Percentiles rank a stretch among this genome's conserved stretches.
phyloP scores from a whole-genome alignment of 1,139 yeast genomes.

The Geotrichum armillariae region DNA sequence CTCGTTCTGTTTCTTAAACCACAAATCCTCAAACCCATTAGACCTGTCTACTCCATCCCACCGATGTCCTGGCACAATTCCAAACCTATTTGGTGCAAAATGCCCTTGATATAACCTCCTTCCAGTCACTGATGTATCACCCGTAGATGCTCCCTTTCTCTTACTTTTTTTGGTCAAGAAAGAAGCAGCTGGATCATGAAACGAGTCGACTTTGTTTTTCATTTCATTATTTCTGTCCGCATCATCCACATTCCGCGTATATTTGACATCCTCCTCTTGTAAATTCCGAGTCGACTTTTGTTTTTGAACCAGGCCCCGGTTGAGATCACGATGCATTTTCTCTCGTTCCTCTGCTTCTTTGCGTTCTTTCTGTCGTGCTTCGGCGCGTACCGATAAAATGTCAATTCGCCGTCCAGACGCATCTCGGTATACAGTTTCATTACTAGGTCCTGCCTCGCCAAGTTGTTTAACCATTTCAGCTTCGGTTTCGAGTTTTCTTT shows the following conservation, averaged over 20 bases:
- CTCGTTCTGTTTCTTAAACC: conserved; percentile 59
- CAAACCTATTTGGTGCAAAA: conserved; percentile 69
- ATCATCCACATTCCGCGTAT: conserved; percentile 29
- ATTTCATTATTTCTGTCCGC: conserved; percentile 17
- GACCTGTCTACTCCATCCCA: conserved; percentile 96
- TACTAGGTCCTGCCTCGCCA: conserved; percentile 3
- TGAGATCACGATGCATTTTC: conserved; percentile 38
- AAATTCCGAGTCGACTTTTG: conserved; percentile 30
- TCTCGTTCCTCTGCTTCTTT: conserved; percentile 35
- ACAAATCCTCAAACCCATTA: conserved; percentile 78
- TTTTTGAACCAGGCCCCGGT: conserved; percentile 50
- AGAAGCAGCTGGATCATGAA: conserved; percentile 69
- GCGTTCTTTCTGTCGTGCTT: conserved; percentile 34
- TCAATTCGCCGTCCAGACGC: conserved; percentile 53
- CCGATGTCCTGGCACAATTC: conserved; percentile 71
- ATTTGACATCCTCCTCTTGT: conserved; percentile 35
- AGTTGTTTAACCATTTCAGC: conserved; percentile 9
- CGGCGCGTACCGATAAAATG: conserved; percentile 32
- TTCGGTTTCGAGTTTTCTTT: conserved; percentile 23
- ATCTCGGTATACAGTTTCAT: conserved; percentile 60
- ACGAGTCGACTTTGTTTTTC: conserved; percentile 36
- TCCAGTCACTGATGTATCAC: not conserved
- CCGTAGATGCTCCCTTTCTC: not conserved
- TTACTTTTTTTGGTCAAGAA: conserved; percentile 40
- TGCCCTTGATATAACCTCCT: conserved; percentile 45